Percentiles rank a stretch among this genome's conserved stretches.
Conservation (phyloP, 768 basidiomycete species). For the Suillus luteus region DNA sequence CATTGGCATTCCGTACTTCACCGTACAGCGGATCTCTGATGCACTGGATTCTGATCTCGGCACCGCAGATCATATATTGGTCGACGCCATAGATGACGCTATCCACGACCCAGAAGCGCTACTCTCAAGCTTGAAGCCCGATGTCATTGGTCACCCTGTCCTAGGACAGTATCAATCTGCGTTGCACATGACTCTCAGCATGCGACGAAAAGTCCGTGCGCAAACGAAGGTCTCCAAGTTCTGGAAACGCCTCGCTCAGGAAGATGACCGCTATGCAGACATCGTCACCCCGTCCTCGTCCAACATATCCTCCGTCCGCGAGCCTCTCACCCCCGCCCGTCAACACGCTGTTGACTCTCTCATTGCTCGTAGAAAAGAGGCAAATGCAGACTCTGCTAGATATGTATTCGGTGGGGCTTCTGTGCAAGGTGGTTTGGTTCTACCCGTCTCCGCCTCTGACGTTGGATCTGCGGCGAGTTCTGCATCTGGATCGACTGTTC, state of each 20-base stretch:
- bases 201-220: slow-evolving; percentile 45
- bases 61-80: slow-evolving; percentile 42
- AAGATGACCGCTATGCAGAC: slow-evolving; percentile 24
- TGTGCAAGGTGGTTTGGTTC: slow-evolving; percentile 15
- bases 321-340: slow-evolving; percentile 28
- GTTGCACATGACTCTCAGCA: slow-evolving; percentile 45
- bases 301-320: slow-evolving; percentile 30
- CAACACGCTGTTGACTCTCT: slow-evolving; percentile 42
- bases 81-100: slow-evolving; percentile 46
- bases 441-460: slow-evolving; percentile 23
- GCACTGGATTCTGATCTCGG: slow-evolving; percentile 31
- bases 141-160: slow-evolving; percentile 37
- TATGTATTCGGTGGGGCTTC: slow-evolving; percentile 24
- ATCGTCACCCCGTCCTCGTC: slow-evolving; percentile 34
- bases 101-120: slow-evolving; percentile 39
- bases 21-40: slow-evolving; percentile 26
- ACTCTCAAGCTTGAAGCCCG: slow-evolving; percentile 45
- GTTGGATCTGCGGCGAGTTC: slow-evolving; percentile 14
- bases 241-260: slow-evolving; percentile 47
- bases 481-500: slow-evolving; percentile 25
- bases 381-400: slow-evolving; percentile 21
- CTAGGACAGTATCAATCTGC: slow-evolving; percentile 48
- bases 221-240: slow-evolving; percentile 46
- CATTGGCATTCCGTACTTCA: slow-evolving; percentile 28
- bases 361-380: slow-evolving; percentile 26